Base-by-base conservation (phyloP, 2,329 filamentous ascomycete species). In the Trichoderma citrinoviride region DNA sequence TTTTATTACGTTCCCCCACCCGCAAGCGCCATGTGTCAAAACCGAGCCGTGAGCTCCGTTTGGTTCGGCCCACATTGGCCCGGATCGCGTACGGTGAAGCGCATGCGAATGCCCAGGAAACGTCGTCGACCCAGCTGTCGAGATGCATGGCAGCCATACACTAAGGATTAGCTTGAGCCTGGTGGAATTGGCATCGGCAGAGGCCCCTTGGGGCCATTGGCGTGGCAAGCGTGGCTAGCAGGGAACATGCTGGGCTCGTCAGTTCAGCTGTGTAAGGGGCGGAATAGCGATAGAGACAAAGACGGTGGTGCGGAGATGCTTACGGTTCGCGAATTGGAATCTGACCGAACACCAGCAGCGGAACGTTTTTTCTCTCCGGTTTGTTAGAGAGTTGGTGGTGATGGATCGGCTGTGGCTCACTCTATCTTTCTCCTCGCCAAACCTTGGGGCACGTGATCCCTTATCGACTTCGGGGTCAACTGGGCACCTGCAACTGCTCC, bases 151-250 rank as follows among this genome's bases (percentile, higher is more conserved):
- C 19, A 37, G 21, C n/a, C 58, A 53, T 19, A 17, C 40, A 19
- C 58, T 62, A 62, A 54, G 8, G 8, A 33, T 54, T 54, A 62
- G 49, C 40, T 62, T 62, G 25, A 25, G 40, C 49, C 3, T 54
- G 49, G 23, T 61, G 58, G 58, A 61, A 61, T 61, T 61, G 47
- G 47, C 58, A 61, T 61, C 58, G 46, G 37, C 46, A 61, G 58
- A 53, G 5, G 47, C 14, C 37, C 10, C 15, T 37, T 62, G 49
- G 25, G 49, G 49, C 58, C 53, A 37, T 29, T 46, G 19, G 58
- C 25, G 37, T 52, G 25, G 49, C 58, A 43, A 53, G 58, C 25
- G 37, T 52, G 25, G 49, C 58, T 53, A 53, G 40, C 58, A 62
- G 58, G 58, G 58, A 44, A 53, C 40, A 44, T 53, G 49, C 58